These are phyloP conservation scores for Lasiodiplodia gonubiensis DNA, from an alignment of 2,329 filamentous ascomycete species.

Conservation along the genomic window DNA sequence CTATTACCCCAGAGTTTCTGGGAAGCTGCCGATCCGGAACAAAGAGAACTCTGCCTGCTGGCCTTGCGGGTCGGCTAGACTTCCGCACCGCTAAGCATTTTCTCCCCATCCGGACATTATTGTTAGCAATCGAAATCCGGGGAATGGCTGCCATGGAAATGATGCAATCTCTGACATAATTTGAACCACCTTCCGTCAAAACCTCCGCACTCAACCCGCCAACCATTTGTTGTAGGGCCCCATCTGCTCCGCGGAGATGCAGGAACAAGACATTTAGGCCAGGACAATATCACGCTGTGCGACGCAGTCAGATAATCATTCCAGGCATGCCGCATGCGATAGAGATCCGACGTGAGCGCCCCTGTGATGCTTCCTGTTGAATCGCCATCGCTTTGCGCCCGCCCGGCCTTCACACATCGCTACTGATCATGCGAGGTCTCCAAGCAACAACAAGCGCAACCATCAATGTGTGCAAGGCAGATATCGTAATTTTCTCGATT, in stretches of 20 bases:
- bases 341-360: neutral
- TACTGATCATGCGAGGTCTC: neutral
- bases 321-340: neutral
- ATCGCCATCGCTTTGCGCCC: neutral
- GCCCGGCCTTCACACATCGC: neutral
- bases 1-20: slow-evolving; percentile 27
- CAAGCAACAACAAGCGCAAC: neutral
- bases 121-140: slow-evolving; percentile 8
- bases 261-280: neutral
- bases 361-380: neutral
- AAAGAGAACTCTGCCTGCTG: neutral
- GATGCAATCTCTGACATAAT: slow-evolving; percentile 26
- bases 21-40: neutral
- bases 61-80: slow-evolving; percentile 12
- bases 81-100: slow-evolving; percentile 6
- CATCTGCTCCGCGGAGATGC: slow-evolving; percentile 19
- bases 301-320: neutral
- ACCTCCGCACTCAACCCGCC: neutral
- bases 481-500: neutral
- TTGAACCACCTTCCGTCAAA: slow-evolving; percentile 16
- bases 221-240: neutral
- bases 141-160: neutral
- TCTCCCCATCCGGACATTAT: neutral
- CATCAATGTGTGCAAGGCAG: neutral
- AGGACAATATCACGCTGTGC: slow-evolving; percentile 1